A percentile compares a stretch with the other conserved stretches of the same genome.
These are phyloP conservation scores for Hypoxylon sp. DNA, from an alignment of 2,329 filamentous ascomycete genomes.

Conservation along the genomic window DNA sequence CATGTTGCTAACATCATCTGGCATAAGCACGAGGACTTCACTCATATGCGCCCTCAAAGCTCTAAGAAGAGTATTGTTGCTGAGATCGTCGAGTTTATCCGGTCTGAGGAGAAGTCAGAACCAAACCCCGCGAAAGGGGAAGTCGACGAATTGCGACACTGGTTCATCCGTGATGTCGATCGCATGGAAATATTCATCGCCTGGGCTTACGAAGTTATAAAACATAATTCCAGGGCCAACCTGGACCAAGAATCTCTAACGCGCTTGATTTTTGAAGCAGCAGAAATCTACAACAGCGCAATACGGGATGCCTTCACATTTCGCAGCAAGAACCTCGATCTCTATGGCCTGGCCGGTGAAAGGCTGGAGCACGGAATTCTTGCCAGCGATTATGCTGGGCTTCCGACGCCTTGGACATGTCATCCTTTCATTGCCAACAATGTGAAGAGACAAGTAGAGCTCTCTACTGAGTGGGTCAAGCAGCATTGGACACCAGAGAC, in stretches of 20 bases:
- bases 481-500: slow-evolving; percentile 58
- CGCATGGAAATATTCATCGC: slow-evolving; percentile 81
- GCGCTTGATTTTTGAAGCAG: slow-evolving; percentile 76
- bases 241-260: slow-evolving; percentile 69
- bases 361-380: slow-evolving; percentile 76
- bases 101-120: slow-evolving; percentile 80
- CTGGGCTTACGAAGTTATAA: slow-evolving; percentile 84
- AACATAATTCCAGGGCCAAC: slow-evolving; percentile 76
- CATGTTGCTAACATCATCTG: slow-evolving; percentile 84
- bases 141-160: slow-evolving; percentile 84
- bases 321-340: slow-evolving; percentile 75
- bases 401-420: slow-evolving; percentile 91
- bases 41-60: slow-evolving; percentile 70
- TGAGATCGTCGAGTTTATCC: slow-evolving; percentile 81
- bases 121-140: slow-evolving; percentile 76
- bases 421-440: slow-evolving; percentile 74
- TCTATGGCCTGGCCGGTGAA: slow-evolving; percentile 81
- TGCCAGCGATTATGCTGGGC: slow-evolving; percentile 73
- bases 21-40: slow-evolving; percentile 81
- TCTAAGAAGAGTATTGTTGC: slow-evolving; percentile 79
- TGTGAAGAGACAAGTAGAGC: slow-evolving; percentile 70
- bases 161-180: slow-evolving; percentile 84
- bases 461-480: slow-evolving; percentile 69
- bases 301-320: slow-evolving; percentile 78
- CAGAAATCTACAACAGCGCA: slow-evolving; percentile 76